A percentile compares a stretch with the other conserved stretches of the same genome.
phyloP scores from a whole-genome alignment of 345 rosid species.

The Nephelium lappaceum region DNA sequence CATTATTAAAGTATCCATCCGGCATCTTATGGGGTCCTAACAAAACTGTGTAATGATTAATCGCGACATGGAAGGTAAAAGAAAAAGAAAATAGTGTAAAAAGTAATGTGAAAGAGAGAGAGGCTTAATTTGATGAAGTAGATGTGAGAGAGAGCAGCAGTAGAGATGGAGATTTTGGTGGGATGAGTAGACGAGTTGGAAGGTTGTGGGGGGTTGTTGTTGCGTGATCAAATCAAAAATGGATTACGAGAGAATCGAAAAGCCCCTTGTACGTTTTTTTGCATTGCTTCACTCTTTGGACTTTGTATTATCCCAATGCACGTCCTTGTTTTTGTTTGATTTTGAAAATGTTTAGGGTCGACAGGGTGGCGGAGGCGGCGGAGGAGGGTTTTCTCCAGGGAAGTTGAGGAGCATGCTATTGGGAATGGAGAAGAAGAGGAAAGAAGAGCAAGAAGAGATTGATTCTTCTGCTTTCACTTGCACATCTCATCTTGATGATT shows the following conservation, averaged over 20 bases:
- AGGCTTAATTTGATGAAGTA: no score
- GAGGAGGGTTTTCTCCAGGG: conserved; percentile 76
- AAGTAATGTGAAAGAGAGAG: no score
- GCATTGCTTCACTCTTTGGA: neutral
- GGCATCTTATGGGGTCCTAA: no score
- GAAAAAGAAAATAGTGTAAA: no score
- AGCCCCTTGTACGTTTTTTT: conserved; percentile 50
- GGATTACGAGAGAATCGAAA: conserved; percentile 90
- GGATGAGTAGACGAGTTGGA: no score
- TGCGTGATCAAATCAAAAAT: conserved; percentile 26
- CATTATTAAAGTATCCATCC: no score
- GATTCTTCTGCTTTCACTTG: conserved; percentile 44
- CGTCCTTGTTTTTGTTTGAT: conserved; percentile 8
- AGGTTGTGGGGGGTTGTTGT: no score
- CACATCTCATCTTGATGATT: conserved; percentile 62
- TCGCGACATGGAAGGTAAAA: no score
- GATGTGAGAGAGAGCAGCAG: no score
- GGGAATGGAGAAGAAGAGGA: conserved; percentile 69
- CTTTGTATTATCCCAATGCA: conserved; percentile 22
- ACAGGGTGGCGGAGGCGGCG: conserved; percentile 46
- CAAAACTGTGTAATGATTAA: no score
- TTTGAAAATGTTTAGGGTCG: conserved; percentile 6
- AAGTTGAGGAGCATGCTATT: conserved; percentile 72
- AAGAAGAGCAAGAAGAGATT: conserved; percentile 48
- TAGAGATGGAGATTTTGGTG: no score